Evolutionary conservation across 2,329 filamentous ascomycete genomes (phyloP).

Genomic region (Pestalotiopsis sp.): DNA sequence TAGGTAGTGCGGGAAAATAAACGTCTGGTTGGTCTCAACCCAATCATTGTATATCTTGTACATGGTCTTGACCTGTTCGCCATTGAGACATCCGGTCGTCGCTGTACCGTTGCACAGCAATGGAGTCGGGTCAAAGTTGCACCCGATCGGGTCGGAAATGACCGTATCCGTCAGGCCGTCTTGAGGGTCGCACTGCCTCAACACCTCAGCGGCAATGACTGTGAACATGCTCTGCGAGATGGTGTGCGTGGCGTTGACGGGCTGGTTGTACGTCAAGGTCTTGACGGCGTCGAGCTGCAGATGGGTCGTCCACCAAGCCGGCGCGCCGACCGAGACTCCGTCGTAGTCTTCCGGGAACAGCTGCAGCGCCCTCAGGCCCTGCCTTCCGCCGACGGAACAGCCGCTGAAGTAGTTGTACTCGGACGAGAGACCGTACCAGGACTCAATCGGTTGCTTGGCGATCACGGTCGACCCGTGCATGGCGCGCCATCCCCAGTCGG

Average conservation of each 20-base stretch:
- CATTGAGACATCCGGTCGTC: slow-evolving; percentile 41
- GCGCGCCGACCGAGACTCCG: slow-evolving; percentile 54
- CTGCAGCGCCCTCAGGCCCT: slow-evolving; percentile 58
- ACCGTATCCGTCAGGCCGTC: slow-evolving; percentile 54
- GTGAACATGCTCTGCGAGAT: slow-evolving; percentile 49
- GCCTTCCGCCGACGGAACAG: slow-evolving; percentile 62
- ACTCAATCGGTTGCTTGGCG: slow-evolving; percentile 46
- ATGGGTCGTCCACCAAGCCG: slow-evolving; percentile 54
- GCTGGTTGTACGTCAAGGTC: slow-evolving; percentile 51
- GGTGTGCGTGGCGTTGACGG: slow-evolving; percentile 43
- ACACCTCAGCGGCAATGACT: slow-evolving; percentile 38
- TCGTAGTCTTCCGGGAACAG: slow-evolving; percentile 58
- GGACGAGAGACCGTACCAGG: slow-evolving; percentile 49
- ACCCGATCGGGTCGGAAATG: slow-evolving; percentile 47
- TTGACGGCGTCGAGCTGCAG: slow-evolving; percentile 45
- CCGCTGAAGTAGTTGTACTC: slow-evolving; percentile 57
- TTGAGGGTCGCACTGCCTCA: slow-evolving; percentile 50
- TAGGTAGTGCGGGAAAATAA: slow-evolving; percentile 45
- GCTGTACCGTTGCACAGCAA: slow-evolving; percentile 37
- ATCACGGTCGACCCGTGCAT: slow-evolving; percentile 52
- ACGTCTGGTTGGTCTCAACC: slow-evolving; percentile 28
- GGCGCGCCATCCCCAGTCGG: slow-evolving; percentile 43
- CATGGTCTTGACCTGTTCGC: slow-evolving; percentile 40
- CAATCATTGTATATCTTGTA: slow-evolving; percentile 33
- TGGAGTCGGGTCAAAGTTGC: slow-evolving; percentile 43